A percentile compares a stretch with the other conserved stretches of the same genome.
These are phyloP conservation scores for Amoeboradix gromovi DNA, from an alignment of 371 early-diverging fungal species.

Conservation along the genomic window DNA sequence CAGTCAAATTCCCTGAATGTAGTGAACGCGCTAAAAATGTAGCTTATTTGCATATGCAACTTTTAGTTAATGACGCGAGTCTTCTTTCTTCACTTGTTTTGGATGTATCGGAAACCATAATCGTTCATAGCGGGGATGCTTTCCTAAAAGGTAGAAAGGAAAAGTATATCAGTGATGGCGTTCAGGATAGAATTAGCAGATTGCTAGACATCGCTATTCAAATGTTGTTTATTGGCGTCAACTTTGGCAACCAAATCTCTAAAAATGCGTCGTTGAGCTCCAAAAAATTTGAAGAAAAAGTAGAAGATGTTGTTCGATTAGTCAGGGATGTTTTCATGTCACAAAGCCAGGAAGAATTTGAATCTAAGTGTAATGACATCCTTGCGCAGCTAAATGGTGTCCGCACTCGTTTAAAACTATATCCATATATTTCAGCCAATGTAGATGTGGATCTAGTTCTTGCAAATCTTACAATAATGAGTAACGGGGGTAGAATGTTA, in stretches of 20 bases:
- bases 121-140: neutral
- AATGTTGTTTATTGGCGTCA: neutral
- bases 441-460: neutral
- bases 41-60: neutral
- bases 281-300: neutral
- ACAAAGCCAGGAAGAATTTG: neutral
- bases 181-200: neutral
- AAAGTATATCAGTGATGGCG: neutral
- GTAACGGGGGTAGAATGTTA: neutral
- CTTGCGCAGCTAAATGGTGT: neutral
- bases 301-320: neutral
- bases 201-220: neutral
- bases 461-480: neutral
- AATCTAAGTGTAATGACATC: neutral
- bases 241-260: neutral
- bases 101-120: neutral
- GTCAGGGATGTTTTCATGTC: neutral
- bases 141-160: neutral
- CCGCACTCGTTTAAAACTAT: neutral
- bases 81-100: neutral
- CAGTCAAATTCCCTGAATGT: neutral
- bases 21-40: neutral
- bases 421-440: neutral
- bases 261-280: neutral
- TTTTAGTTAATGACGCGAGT: neutral